Evolutionary conservation across 176 grass and related monocot species (phyloP), one percentile per base, ranked within the genome.

Genomic region (Oryza rufipogon): DNA sequence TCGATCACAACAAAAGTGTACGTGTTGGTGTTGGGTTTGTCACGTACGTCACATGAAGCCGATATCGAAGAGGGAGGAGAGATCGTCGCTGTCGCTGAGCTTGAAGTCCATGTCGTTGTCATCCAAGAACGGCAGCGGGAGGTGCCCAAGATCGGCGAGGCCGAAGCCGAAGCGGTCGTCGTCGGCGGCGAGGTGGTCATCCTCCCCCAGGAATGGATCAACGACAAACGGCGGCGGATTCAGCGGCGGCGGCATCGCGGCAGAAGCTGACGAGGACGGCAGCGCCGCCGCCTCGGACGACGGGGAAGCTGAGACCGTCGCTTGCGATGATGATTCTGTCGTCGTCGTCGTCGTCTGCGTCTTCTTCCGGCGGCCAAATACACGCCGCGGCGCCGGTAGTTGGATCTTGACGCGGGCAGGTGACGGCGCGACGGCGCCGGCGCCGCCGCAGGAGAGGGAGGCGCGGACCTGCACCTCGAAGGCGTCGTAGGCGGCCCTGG

Each of bases 401-500:
- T 56, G 52, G 16, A 56, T 20, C 52, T 56, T 56, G 16, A 19
- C 52, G 52, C 49, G 14, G 6, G 48, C 7, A 0, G 69, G 11
- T 3, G 34, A 1, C 3, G 12, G 7, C 0, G 2, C 3, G n/a
- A 3, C 2, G 7, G 23, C 22, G 28, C 4, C 23, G 10, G 36
- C 36, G 36, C 34, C 34, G 34, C 34, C 34, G 34, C 34, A 1
- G 5, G 36, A 36, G 0, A 38, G 36, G 17, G 72, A 52, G 73
- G 39, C 56, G 33, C 14, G 0, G 49, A 85, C 9, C 2, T 6
- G 26, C 41, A 0, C 13, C 45, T 15, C 44, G 32, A 77, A 89
- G 72, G 66, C 66, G 6, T 89, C 83, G 34, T 86, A 82, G 44
- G 88, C 78, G 13, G 66, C 83, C 33, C 4, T 71, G 54, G 89